Percentiles rank a stretch among this genome's conserved stretches.
Evolutionary conservation across 371 early-diverging fungal genomes (phyloP).

Genomic region (Chytridiales sp.): DNA sequence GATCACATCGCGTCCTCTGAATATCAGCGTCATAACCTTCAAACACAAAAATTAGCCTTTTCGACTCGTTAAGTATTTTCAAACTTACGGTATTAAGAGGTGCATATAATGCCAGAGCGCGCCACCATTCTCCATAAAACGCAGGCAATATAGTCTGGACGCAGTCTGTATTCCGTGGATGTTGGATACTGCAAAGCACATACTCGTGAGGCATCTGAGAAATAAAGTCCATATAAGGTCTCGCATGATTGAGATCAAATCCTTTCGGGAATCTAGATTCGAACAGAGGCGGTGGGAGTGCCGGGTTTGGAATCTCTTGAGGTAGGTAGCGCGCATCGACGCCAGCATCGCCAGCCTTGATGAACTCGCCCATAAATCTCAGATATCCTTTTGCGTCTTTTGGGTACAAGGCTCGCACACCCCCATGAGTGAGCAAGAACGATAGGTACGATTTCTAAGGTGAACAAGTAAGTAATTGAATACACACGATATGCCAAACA

Average conservation of each 20-base stretch:
- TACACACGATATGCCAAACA: not conserved
- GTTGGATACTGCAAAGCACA: conserved; percentile 71
- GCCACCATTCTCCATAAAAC: conserved; percentile 50
- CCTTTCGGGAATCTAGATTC: conserved; percentile 21
- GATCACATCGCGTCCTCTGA: conserved; percentile 44
- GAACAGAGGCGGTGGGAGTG: conserved; percentile 23
- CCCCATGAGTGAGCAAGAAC: conserved; percentile 67
- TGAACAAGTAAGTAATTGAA: not conserved
- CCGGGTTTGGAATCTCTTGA: not conserved
- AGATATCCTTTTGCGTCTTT: conserved; percentile 23
- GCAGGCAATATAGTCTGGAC: conserved; percentile 31
- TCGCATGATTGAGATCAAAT: conserved; percentile 11
- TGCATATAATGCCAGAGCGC: conserved; percentile 58
- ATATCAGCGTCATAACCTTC: conserved; percentile 57
- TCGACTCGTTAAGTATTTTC: not conserved
- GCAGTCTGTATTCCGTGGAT: conserved; percentile 64
- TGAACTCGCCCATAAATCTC: conserved; percentile 15
- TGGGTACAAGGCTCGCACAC: conserved; percentile 39
- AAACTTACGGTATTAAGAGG: conserved; percentile 64
- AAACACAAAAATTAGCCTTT: not conserved
- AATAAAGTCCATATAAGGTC: conserved; percentile 20
- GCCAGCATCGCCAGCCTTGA: conserved; percentile 11
- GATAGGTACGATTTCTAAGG: conserved; percentile 55
- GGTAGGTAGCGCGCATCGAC: conserved; percentile 17
- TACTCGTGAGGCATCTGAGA: conserved; percentile 59